Evolutionary conservation across 108 stramenopile species (phyloP).

Genomic region (Conticribra guillardii): DNA sequence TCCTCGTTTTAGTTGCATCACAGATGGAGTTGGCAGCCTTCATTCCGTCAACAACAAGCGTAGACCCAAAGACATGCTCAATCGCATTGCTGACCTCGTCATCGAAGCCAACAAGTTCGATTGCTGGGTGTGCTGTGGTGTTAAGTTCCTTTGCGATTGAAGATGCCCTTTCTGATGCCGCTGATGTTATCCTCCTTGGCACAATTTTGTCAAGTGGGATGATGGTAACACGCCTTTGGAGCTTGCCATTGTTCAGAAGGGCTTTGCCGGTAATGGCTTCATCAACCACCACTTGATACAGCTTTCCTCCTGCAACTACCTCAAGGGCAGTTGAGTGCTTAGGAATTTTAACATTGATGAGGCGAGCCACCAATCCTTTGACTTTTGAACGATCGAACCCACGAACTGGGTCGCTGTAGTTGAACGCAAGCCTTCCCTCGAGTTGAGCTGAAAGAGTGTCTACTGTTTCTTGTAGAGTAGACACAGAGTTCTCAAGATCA

Average conservation of each 20-base stretch:
- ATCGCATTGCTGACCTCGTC: slow-evolving; percentile 93
- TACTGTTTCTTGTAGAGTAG: slow-evolving; percentile 61
- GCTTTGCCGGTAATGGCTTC: slow-evolving; percentile 96
- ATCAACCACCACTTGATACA: slow-evolving; percentile 97
- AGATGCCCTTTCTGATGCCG: slow-evolving; percentile 56
- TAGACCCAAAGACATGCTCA: slow-evolving; percentile 94
- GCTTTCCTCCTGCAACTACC: slow-evolving; percentile 94
- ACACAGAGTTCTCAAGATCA: slow-evolving; percentile 59
- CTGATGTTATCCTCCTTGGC: slow-evolving; percentile 55
- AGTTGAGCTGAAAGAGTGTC: slow-evolving; percentile 87
- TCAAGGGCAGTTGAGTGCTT: slow-evolving; percentile 94
- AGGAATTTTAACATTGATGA: slow-evolving; percentile 82
- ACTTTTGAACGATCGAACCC: slow-evolving; percentile 95
- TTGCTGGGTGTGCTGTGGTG: slow-evolving; percentile 84
- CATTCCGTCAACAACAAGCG: slow-evolving; percentile 90
- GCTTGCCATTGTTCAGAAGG: slow-evolving; percentile 91
- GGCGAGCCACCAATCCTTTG: slow-evolving; percentile 93
- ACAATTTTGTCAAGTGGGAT: slow-evolving; percentile 97
- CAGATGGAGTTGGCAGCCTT: slow-evolving; percentile 93
- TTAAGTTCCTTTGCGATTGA: slow-evolving; percentile 75
- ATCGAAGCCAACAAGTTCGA: slow-evolving; percentile 96
- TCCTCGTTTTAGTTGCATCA: slow-evolving; percentile 88
- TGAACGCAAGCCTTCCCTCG: slow-evolving; percentile 88
- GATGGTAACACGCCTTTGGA: slow-evolving; percentile 94
- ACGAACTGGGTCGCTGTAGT: slow-evolving; percentile 90